phyloP scores from a whole-genome alignment of 805 yeast species.

The Candida oleophila region DNA sequence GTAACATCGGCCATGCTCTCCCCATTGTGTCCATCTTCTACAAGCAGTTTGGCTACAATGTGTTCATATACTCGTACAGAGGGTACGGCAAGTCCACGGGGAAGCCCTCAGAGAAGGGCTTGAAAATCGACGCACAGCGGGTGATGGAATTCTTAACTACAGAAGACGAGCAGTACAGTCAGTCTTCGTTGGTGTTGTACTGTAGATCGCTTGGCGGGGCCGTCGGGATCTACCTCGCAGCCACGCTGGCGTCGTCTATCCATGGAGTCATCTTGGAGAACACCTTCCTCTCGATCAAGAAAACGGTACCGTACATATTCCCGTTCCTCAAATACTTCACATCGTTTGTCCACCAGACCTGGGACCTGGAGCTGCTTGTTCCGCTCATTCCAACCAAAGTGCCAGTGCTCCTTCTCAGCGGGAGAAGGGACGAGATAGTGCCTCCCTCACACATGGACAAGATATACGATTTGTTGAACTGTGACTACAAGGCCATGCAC shows the following conservation, averaged over 20 bases:
- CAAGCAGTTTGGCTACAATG: slow-evolving; percentile 64
- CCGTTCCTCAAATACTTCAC: slow-evolving; percentile 62
- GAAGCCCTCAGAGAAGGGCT: slow-evolving; percentile 68
- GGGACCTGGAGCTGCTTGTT: slow-evolving; percentile 76
- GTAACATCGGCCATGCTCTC: slow-evolving; percentile 88
- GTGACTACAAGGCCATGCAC: slow-evolving; percentile 50
- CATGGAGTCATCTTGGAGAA: slow-evolving; percentile 79
- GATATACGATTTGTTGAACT: slow-evolving; percentile 52
- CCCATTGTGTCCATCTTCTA: slow-evolving; percentile 77
- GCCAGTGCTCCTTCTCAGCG: slow-evolving; percentile 73
- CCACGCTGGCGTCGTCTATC: slow-evolving; percentile 49
- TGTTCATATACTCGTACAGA: slow-evolving; percentile 81
- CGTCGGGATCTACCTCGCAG: slow-evolving; percentile 79
- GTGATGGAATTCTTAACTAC: slow-evolving; percentile 56
- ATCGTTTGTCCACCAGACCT: slow-evolving; percentile 67
- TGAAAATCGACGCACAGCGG: slow-evolving; percentile 79
- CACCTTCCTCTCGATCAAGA: slow-evolving; percentile 74
- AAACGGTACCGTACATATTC: slow-evolving; percentile 70
- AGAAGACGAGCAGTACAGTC: slow-evolving; percentile 50
- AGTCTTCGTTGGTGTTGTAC: slow-evolving; percentile 62
- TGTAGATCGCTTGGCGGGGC: slow-evolving; percentile 97
- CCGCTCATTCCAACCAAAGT: slow-evolving; percentile 47
- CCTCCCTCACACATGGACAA: slow-evolving; percentile 80
- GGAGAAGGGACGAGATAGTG: slow-evolving; percentile 81
- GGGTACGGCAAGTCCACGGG: slow-evolving; percentile 90